These are phyloP conservation scores for Euphorbia schlechtendalii DNA, from an alignment of 441 rosid species.

Conservation along the genomic window DNA sequence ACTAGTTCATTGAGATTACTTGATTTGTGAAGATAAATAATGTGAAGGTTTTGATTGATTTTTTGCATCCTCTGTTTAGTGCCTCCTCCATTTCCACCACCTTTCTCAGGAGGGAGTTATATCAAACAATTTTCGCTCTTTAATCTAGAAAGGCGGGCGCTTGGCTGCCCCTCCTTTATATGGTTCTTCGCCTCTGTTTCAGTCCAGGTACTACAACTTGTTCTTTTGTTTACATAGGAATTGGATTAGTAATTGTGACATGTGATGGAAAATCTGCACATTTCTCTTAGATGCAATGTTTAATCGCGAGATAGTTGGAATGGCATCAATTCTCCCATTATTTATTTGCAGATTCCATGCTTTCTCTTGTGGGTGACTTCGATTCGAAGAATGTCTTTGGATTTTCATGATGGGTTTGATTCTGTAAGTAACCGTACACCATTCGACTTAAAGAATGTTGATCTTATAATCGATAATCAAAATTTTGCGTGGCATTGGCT, in stretches of 20 bases:
- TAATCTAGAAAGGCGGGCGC: constrained; percentile 41
- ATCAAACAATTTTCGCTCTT: constrained; percentile 48
- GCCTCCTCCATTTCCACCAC: constrained; percentile 83
- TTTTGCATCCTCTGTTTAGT: constrained; percentile 36
- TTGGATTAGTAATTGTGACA: background rate
- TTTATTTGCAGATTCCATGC: constrained; percentile 63
- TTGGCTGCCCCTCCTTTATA: constrained; percentile 71
- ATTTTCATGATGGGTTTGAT: constrained; percentile 91
- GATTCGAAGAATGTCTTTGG: constrained; percentile 74
- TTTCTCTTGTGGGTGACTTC: constrained; percentile 76
- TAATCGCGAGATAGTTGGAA: background rate
- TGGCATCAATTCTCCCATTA: background rate
- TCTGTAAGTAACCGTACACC: constrained; percentile 41
- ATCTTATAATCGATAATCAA: background rate
- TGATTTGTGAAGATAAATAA: constrained; percentile 10
- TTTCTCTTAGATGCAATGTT: too few relatives aligned
- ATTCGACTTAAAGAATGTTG: background rate
- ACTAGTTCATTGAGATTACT: too few relatives aligned
- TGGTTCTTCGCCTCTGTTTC: constrained; percentile 62
- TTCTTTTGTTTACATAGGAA: constrained; percentile 4
- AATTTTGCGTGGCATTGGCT: background rate
- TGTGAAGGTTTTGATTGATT: constrained; percentile 12
- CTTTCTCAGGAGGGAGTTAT: constrained; percentile 67
- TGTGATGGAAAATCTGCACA: too few relatives aligned
- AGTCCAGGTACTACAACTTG: constrained; percentile 53